Evolutionary conservation across 1,284 basidiomycete genomes (phyloP).

Genomic region (Melanopsichium pennsylvanicum): DNA sequence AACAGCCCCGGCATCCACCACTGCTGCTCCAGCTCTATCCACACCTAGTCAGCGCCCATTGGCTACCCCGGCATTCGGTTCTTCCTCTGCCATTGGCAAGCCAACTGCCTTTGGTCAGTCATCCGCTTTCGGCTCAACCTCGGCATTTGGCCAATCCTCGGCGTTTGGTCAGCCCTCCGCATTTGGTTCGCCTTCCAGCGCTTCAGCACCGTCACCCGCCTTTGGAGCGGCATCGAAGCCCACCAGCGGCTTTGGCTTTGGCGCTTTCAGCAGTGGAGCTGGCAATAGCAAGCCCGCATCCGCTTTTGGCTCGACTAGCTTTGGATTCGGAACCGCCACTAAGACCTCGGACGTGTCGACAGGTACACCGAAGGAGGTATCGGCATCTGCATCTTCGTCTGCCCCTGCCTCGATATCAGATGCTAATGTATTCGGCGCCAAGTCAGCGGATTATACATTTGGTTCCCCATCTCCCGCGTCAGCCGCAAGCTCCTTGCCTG

Average conservation of each 20-base stretch:
- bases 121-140: constrained; percentile 43
- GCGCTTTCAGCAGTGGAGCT: constrained; percentile 36
- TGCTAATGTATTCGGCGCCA: constrained; percentile 14
- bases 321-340: constrained; percentile 31
- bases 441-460: constrained; percentile 27
- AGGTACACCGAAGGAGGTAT: constrained; percentile 20
- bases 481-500: neutral
- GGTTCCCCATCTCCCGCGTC: constrained; percentile 15
- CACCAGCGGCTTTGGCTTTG: constrained; percentile 38
- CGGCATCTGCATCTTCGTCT: constrained; percentile 7
- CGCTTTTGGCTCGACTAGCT: constrained; percentile 43
- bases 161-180: constrained; percentile 45
- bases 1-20: constrained; percentile 4
- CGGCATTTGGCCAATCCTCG: too few species aligned
- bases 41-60: constrained; percentile 8
- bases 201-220: constrained; percentile 15
- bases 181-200: constrained; percentile 15
- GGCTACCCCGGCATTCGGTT: constrained; percentile 17
- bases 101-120: constrained; percentile 28
- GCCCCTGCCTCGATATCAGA: constrained; percentile 6
- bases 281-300: constrained; percentile 24
- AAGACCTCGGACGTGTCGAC: constrained; percentile 3
- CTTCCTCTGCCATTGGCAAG: constrained; percentile 35
- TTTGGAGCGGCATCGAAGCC: constrained; percentile 37
- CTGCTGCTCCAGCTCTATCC: constrained; percentile 6